phyloP scores from a whole-genome alignment of 2,329 filamentous ascomycete genomes.

The Talaromyces rugulosus region DNA sequence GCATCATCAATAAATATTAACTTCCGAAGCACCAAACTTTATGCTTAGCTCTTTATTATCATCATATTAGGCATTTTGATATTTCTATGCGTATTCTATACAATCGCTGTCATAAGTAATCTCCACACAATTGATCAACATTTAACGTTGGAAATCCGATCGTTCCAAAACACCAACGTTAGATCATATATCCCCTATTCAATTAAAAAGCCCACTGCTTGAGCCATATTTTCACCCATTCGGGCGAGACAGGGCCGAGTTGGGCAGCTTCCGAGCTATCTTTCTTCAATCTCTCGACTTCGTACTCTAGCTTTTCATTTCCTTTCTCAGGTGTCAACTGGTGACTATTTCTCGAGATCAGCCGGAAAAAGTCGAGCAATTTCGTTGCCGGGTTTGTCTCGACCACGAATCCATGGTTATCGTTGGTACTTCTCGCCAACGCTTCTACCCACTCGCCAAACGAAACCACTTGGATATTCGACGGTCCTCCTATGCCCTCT shows the following conservation, averaged over 20 bases:
- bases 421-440: conserved; percentile 7
- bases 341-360: neutral
- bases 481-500: conserved; percentile 4
- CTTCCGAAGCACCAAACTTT: no score
- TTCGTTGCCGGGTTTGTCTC: conserved; percentile 11
- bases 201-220: conserved; percentile 12
- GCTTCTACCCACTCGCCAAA: conserved; percentile 10
- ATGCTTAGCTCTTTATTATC: no score
- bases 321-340: neutral
- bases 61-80: neutral
- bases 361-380: conserved; percentile 9
- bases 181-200: neutral
- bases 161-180: neutral
- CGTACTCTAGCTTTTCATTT: neutral
- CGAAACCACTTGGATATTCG: conserved; percentile 1
- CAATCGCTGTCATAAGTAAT: neutral
- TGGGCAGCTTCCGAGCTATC: conserved; percentile 10
- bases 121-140: neutral
- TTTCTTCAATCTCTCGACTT: conserved; percentile 9
- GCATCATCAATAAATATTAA: no score
- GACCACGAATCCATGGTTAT: conserved; percentile 9
- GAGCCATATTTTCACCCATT: conserved; percentile 13
- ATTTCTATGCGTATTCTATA: neutral
- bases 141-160: neutral
- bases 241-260: conserved; percentile 5